Evolutionary conservation across 2,329 filamentous ascomycete genomes (phyloP).

Genomic region (Ophiocordyceps camponoti-floridani): DNA sequence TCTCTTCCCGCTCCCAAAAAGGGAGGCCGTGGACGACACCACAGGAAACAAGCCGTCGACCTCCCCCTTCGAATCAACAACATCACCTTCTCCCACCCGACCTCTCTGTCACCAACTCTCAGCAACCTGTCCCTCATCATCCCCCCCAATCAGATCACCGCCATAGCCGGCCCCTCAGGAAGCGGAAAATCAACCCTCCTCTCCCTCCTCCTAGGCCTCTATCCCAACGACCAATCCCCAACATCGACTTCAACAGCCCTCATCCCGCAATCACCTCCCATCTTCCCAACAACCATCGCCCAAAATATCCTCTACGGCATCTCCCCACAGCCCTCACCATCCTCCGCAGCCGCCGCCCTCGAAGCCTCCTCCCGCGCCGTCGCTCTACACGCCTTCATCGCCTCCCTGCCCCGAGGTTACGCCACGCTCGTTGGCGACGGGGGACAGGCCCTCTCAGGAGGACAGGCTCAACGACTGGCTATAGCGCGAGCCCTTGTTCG

Average conservation of each 20-base stretch:
- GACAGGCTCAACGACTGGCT: slow-evolving; percentile 65
- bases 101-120: slow-evolving; percentile 33
- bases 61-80: slow-evolving; percentile 29
- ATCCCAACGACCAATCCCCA: slow-evolving; percentile 38
- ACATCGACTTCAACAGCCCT: slow-evolving; percentile 46
- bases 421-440: slow-evolving; percentile 61
- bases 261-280: slow-evolving; percentile 51
- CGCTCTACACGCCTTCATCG: slow-evolving; percentile 61
- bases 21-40: slow-evolving; percentile 40
- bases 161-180: slow-evolving; percentile 69
- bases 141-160: slow-evolving; percentile 44
- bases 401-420: slow-evolving; percentile 40
- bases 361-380: slow-evolving; percentile 34
- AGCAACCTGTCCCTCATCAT: slow-evolving; percentile 49
- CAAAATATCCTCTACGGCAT: slow-evolving; percentile 77
- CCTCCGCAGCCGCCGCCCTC: slow-evolving; percentile 25
- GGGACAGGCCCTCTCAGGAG: slow-evolving; percentile 55
- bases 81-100: slow-evolving; percentile 57
- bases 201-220: slow-evolving; percentile 56
- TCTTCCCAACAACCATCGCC: slow-evolving; percentile 62
- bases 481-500: slow-evolving; percentile 67
- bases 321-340: slow-evolving; percentile 25
- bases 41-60: slow-evolving; percentile 7
- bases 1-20: slow-evolving; percentile 30
- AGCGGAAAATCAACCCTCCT: slow-evolving; percentile 83